Percentiles rank a stretch among this genome's conserved stretches.
Evolutionary conservation across 176 grass and related monocot species (phyloP).

Genomic region (Poa pratensis): DNA sequence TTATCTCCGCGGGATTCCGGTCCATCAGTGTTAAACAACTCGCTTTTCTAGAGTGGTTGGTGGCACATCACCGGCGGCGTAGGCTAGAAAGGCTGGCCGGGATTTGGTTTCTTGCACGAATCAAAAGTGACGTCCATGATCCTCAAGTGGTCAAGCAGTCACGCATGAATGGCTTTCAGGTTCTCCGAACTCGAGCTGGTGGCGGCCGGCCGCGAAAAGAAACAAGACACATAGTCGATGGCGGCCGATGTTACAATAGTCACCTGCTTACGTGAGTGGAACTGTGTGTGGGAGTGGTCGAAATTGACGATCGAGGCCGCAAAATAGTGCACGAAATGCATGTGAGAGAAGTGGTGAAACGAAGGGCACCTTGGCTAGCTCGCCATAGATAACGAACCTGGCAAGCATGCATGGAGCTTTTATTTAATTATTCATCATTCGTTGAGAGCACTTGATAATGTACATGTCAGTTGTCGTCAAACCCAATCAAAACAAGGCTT

Average conservation of each 20-base stretch:
- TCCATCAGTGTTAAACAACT: no score
- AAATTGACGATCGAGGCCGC: neutral
- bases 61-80: neutral
- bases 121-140: conserved; percentile 15
- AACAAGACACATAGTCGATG: neutral
- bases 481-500: no score
- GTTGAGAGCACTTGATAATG: no score
- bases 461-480: no score
- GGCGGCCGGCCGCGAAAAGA: neutral
- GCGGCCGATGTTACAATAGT: neutral
- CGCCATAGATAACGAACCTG: neutral
- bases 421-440: neutral
- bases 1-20: no score
- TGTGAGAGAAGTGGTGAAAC: neutral
- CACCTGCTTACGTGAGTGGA: neutral
- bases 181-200: neutral
- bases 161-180: conserved; percentile 32
- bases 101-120: conserved; percentile 21
- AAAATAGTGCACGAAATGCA: neutral
- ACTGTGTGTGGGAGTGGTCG: neutral
- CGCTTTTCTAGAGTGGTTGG: neutral
- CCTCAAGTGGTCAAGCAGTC: conserved; percentile 27
- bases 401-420: neutral
- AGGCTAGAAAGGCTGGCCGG: neutral
- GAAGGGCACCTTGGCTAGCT: neutral